Percentiles rank a stretch among this genome's conserved stretches.
Conservation (phyloP, 805 yeast genomes). For the Pichia scutulata region DNA sequence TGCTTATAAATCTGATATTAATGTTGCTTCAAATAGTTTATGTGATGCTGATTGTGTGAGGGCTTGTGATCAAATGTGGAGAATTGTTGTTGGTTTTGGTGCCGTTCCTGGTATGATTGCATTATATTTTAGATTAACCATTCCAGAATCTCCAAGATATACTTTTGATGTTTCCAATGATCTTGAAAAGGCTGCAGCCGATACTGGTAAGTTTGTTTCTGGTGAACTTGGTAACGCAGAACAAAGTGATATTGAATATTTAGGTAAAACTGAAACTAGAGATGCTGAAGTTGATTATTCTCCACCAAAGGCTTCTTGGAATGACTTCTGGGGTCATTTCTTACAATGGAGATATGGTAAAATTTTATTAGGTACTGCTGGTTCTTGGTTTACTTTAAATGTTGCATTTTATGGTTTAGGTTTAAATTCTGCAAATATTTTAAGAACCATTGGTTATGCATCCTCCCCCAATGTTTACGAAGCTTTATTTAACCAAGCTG, state of each 20-base stretch:
- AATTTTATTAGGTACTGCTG: conserved; percentile 81
- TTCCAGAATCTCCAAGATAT: conserved; percentile 93
- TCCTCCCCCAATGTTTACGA: conserved; percentile 61
- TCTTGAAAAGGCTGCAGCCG: conserved; percentile 49
- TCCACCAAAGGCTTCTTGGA: conserved; percentile 80
- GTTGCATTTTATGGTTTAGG: conserved; percentile 87
- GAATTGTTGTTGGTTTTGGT: conserved; percentile 83
- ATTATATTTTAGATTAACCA: conserved; percentile 84
- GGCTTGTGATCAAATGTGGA: conserved; percentile 93
- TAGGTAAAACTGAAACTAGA: conserved; percentile 41
- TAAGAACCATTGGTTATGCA: conserved; percentile 80
- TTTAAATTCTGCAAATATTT: conserved; percentile 71
- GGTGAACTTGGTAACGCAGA: conserved; percentile 47
- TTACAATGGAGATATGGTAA: conserved; percentile 82
- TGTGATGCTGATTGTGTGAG: conserved; percentile 62
- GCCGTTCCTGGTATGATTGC: conserved; percentile 83
- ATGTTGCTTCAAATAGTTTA: conserved; percentile 45
- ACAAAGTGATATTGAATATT: conserved; percentile 34
- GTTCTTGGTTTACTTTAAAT: conserved; percentile 86
- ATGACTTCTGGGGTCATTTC: conserved; percentile 68
- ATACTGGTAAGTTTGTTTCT: conserved; percentile 41
- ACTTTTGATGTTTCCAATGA: conserved; percentile 66
- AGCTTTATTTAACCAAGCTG: conserved; percentile 68
- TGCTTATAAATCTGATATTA: conserved; percentile 61
- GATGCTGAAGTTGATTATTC: conserved; percentile 21